Percentiles rank a stretch among this genome's conserved stretches.
Evolutionary conservation across 208 protist species (phyloP).

Genomic region (Trypanosoma conorhini): DNA sequence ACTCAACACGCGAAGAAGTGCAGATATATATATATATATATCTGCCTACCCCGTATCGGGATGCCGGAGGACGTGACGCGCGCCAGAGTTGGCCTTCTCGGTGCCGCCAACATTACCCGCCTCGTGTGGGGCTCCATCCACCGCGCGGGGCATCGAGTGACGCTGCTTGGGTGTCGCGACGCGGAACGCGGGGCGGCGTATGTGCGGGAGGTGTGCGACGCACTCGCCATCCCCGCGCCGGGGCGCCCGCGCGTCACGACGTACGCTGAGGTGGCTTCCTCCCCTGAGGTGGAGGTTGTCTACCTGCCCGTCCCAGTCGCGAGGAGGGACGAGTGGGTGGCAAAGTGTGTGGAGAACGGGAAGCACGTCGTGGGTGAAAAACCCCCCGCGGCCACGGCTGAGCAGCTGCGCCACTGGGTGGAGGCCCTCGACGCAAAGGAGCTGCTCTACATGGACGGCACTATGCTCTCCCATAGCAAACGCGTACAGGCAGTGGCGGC

Average conservation of each 20-base stretch:
- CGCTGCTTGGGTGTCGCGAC: constrained; percentile 5
- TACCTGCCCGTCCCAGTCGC: constrained; percentile 46
- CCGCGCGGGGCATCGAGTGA: constrained; percentile 6
- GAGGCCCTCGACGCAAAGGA: constrained; percentile 39
- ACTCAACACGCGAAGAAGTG: too few relatives aligned
- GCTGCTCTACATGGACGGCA: constrained; percentile 71
- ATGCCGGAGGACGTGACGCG: not conserved
- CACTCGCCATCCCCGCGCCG: constrained; percentile 37
- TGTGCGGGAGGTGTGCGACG: constrained; percentile 32
- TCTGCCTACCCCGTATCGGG: too few relatives aligned
- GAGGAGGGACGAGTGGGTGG: constrained; percentile 40
- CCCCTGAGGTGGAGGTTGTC: constrained; percentile 34
- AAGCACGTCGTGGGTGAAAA: constrained; percentile 76
- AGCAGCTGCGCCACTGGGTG: constrained; percentile 53
- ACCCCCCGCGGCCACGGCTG: constrained; percentile 38
- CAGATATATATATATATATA: too few relatives aligned
- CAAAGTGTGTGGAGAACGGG: constrained; percentile 42
- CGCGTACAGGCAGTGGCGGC: constrained; percentile 35
- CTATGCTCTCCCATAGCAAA: constrained; percentile 51
- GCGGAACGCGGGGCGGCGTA: not conserved
- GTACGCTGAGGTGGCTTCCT: constrained; percentile 36
- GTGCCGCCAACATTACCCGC: constrained; percentile 15
- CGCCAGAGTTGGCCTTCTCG: constrained; percentile 16
- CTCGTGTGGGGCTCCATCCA: constrained; percentile 15
- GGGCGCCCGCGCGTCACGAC: constrained; percentile 14